A percentile compares a stretch with the other conserved stretches of the same genome.
These are phyloP conservation scores for Przewalskia tangutica DNA, from an alignment of 257 asterid genomes.

Conservation along the genomic window DNA sequence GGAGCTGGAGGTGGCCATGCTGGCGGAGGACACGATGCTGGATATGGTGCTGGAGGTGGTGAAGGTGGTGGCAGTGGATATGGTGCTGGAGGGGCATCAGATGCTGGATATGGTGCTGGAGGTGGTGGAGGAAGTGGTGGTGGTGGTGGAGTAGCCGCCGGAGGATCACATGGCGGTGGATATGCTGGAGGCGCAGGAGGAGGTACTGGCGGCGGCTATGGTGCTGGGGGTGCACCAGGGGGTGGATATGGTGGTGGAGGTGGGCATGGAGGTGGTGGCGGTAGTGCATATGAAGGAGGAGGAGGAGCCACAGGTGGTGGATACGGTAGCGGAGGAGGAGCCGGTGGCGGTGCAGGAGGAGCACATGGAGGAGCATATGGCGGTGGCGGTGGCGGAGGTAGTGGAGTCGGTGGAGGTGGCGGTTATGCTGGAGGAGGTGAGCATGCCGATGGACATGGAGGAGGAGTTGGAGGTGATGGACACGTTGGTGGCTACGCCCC, in stretches of 20 bases:
- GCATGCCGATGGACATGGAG: slow-evolving; percentile 35
- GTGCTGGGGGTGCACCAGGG: slow-evolving; percentile 14
- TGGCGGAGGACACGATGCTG: slow-evolving; percentile 11
- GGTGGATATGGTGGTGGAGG: slow-evolving; percentile 12
- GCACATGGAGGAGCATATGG: slow-evolving; percentile 9
- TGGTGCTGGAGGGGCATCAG: slow-evolving; percentile 12
- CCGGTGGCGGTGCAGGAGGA: slow-evolving; percentile 13
- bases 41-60: slow-evolving; percentile 16
- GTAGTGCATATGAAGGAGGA: slow-evolving; percentile 16
- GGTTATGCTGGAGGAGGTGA: slow-evolving; percentile 25
- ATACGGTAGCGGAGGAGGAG: slow-evolving; percentile 23
- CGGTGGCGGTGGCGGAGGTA: neutral
- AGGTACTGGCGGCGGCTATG: slow-evolving; percentile 21
- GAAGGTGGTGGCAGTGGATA: slow-evolving; percentile 23
- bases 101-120: slow-evolving; percentile 28
- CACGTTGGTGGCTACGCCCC: slow-evolving; percentile 44
- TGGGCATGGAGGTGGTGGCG: slow-evolving; percentile 7
- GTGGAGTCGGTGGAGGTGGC: neutral
- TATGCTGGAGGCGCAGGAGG: slow-evolving; percentile 17
- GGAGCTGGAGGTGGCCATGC: slow-evolving; percentile 17
- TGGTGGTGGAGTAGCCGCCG: slow-evolving; percentile 13
- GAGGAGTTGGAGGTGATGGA: slow-evolving; percentile 47
- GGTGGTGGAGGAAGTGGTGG: slow-evolving; percentile 18
- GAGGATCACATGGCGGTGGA: slow-evolving; percentile 10
- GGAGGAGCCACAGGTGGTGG: slow-evolving; percentile 7